These are phyloP conservation scores for Coccomyxa subellipsoidea DNA, from an alignment of 163 green algal genomes.

Conservation along the genomic window DNA sequence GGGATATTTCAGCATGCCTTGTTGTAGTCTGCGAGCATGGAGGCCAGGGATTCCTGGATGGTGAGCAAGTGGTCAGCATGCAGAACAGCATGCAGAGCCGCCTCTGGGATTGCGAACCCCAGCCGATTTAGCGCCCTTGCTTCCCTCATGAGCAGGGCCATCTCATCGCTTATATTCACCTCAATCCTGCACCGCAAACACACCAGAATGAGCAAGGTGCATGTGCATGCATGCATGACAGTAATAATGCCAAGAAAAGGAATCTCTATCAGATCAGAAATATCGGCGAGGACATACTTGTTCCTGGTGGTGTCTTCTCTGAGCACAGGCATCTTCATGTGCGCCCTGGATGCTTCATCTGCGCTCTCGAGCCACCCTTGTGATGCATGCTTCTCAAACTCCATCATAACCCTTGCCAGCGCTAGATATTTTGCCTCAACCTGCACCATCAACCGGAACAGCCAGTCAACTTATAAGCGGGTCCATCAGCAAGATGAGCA, in stretches of 20 bases:
- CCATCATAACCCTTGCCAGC: slow-evolving; percentile 36
- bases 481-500: too few species aligned
- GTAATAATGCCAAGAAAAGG: background rate
- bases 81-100: slow-evolving; percentile 74
- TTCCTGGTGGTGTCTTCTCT: slow-evolving; percentile 35
- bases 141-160: slow-evolving; percentile 76
- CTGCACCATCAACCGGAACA: too few species aligned
- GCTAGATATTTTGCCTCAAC: slow-evolving; percentile 34
- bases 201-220: too few species aligned
- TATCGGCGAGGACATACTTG: slow-evolving; percentile 21
- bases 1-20: slow-evolving; percentile 6
- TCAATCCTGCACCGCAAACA: slow-evolving; percentile 40
- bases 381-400: slow-evolving; percentile 75
- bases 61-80: slow-evolving; percentile 76
- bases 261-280: too few species aligned
- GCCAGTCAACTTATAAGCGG: too few species aligned
- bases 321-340: slow-evolving; percentile 83
- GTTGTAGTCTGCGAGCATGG: slow-evolving; percentile 72
- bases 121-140: slow-evolving; percentile 84
- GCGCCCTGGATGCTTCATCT: slow-evolving; percentile 56
- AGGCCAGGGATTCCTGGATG: slow-evolving; percentile 63
- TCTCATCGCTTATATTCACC: slow-evolving; percentile 80
- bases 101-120: slow-evolving; percentile 77
- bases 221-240: background rate
- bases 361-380: slow-evolving; percentile 66